Percentiles rank a stretch among this genome's conserved stretches.
These are phyloP conservation scores for Arachnomyces sp. DNA, from an alignment of 2,329 filamentous ascomycete genomes.

Conservation along the genomic window DNA sequence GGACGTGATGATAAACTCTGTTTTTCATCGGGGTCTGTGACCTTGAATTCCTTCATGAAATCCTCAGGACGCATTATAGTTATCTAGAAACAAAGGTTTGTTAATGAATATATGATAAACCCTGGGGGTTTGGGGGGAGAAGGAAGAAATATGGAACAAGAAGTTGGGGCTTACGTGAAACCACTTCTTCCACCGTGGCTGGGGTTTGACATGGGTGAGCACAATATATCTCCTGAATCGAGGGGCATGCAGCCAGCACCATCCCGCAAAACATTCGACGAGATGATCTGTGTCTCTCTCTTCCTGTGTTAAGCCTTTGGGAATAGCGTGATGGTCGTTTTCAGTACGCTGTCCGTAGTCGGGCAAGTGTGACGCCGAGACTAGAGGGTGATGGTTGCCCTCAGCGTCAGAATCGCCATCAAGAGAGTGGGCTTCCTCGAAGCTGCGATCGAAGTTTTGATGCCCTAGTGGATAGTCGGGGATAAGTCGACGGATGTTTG, in stretches of 20 bases:
- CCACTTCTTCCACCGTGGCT: slow-evolving; percentile 24
- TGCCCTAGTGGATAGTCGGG: slow-evolving; percentile 10
- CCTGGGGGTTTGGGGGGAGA: not conserved
- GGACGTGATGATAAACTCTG: too few species aligned
- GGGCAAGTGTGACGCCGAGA: slow-evolving; percentile 22
- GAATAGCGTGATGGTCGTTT: slow-evolving; percentile 16
- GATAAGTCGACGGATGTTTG: slow-evolving; percentile 21
- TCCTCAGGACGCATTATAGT: slow-evolving; percentile 9
- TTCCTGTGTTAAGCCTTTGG: slow-evolving; percentile 19
- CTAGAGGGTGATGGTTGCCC: slow-evolving; percentile 18
- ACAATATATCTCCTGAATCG: slow-evolving; percentile 27
- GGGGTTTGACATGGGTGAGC: slow-evolving; percentile 18
- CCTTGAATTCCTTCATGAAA: slow-evolving; percentile 10
- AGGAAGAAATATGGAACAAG: not conserved
- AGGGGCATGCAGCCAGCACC: slow-evolving; percentile 24
- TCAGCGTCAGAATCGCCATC: slow-evolving; percentile 17
- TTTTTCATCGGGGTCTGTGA: too few species aligned
- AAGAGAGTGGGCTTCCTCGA: slow-evolving; percentile 12
- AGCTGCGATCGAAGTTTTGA: slow-evolving; percentile 6
- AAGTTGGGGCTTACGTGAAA: slow-evolving; percentile 21
- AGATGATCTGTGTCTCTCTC: slow-evolving; percentile 29
- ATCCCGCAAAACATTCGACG: slow-evolving; percentile 33
- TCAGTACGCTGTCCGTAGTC: slow-evolving; percentile 23
- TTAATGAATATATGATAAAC: not conserved
- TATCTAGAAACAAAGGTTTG: slow-evolving; percentile 8